Base-by-base conservation (phyloP, 179 eudicot genomes). In the Pouteria campechiana region DNA sequence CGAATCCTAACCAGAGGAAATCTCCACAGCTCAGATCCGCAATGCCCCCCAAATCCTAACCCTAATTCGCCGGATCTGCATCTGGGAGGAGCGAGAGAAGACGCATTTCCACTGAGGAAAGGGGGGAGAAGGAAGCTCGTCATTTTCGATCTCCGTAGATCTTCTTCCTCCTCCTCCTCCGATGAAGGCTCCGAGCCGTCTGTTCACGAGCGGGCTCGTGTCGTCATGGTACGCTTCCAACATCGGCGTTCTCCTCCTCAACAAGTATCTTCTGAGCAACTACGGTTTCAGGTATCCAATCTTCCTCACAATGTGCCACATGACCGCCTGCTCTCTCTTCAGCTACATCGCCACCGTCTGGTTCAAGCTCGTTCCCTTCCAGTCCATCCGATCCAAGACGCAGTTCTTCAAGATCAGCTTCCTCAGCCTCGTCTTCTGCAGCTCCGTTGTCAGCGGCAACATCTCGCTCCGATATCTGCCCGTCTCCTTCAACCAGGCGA, bases 211-310 rank as follows among this genome's bases (percentile, higher is more conserved):
- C 55, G 80, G 88, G 46, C 56, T 79, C 4, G 80, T 79, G 21
- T 30, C 75, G 10, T 40, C 83, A 17, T 82, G 93, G 93, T 82
- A 82, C 44, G 66, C 87, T 1, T 75, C 93, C 2, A 81, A 81
- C 78, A 81, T 81, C 24, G 93, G 93, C 24, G 93, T 81, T 5
- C 53, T 81, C 29, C 50, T 82, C 5, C 45, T 82, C 3, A 82
- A 82, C 78, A 82, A 82, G 68, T 78, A 78, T 48, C 51, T 82
- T 41, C 54, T 82, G 5, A 58, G 70, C 63, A 82, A 78, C 48
- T 82, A 82, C 28, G 93, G 93, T 0, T 82, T 82, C 61, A 78
- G 68, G 54, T 82, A 82, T 72, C 93, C 93, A 57, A 78, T 83
- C 47, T 82, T 79, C 37, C 67, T 82, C 13, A 78, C 87, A 3